Conservation (phyloP, 2,329 filamentous ascomycete species). For the Hypoxylon sp. region DNA sequence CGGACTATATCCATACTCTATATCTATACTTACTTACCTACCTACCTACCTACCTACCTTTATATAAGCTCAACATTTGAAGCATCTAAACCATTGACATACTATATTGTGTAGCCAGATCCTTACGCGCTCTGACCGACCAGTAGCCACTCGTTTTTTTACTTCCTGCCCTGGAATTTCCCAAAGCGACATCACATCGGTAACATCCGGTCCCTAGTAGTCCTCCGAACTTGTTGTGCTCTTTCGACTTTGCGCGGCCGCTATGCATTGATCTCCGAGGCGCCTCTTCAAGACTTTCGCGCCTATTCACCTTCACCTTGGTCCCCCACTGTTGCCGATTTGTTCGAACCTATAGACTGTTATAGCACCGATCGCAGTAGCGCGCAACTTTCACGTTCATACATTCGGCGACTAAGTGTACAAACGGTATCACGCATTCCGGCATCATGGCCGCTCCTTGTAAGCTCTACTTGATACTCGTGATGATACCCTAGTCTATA, state of each 20-base stretch:
- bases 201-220: not conserved
- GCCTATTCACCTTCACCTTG: too few relatives aligned
- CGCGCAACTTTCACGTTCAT: conserved; percentile 3
- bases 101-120: not conserved
- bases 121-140: not conserved
- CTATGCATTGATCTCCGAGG: conserved; percentile 25
- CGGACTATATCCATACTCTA: too few relatives aligned
- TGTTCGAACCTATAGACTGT: not conserved
- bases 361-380: too few relatives aligned
- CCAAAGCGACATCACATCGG: too few relatives aligned
- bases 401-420: conserved; percentile 1
- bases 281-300: conserved; percentile 4
- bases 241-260: conserved; percentile 2
- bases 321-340: conserved; percentile 1
- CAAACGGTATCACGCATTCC: conserved; percentile 16
- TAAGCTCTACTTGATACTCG: conserved; percentile 28
- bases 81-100: not conserved
- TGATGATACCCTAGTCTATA: not conserved
- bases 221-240: not conserved
- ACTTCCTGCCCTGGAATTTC: not conserved
- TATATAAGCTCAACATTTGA: not conserved
- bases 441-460: conserved; percentile 42
- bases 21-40: too few relatives aligned
- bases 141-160: not conserved
- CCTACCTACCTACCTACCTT: too few relatives aligned